Percentiles rank a stretch among this genome's conserved stretches.
phyloP scores from a whole-genome alignment of 257 asterid genomes.

The Nicotiana undulata region DNA sequence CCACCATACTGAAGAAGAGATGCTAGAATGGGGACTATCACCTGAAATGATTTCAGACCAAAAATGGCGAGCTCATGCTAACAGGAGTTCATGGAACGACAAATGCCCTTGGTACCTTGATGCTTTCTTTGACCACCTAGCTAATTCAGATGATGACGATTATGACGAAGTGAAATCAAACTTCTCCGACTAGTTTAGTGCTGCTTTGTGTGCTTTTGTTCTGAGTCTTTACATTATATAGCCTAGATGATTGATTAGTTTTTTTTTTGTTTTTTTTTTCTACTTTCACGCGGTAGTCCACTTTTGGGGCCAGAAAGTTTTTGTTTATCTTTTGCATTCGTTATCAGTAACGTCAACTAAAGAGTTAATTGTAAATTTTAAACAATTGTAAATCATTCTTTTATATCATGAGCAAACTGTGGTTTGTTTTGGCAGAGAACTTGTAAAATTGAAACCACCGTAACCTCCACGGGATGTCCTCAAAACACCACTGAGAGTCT shows the following conservation, averaged over 20 bases:
- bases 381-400: background rate
- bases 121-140: constrained; percentile 23
- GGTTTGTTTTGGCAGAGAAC: background rate
- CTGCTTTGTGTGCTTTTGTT: background rate
- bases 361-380: background rate
- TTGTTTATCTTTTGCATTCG: background rate
- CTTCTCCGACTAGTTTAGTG: constrained; percentile 1
- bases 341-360: background rate
- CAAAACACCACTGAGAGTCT: background rate
- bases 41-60: constrained; percentile 25
- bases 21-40: constrained; percentile 24
- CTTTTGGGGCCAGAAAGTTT: background rate
- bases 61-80: constrained; percentile 20
- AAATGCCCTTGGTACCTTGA: constrained; percentile 19
- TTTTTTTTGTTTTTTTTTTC: background rate
- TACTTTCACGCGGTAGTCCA: background rate
- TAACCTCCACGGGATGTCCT: too few relatives aligned
- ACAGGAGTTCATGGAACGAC: constrained; percentile 21
- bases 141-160: constrained; percentile 5
- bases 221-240: background rate
- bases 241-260: background rate
- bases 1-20: constrained; percentile 23
- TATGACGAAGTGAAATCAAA: constrained; percentile 1
- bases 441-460: background rate
- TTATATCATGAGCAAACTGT: background rate